Evolutionary conservation across 2,329 filamentous ascomycete species (phyloP).

Genomic region (Diaporthe australafricana): DNA sequence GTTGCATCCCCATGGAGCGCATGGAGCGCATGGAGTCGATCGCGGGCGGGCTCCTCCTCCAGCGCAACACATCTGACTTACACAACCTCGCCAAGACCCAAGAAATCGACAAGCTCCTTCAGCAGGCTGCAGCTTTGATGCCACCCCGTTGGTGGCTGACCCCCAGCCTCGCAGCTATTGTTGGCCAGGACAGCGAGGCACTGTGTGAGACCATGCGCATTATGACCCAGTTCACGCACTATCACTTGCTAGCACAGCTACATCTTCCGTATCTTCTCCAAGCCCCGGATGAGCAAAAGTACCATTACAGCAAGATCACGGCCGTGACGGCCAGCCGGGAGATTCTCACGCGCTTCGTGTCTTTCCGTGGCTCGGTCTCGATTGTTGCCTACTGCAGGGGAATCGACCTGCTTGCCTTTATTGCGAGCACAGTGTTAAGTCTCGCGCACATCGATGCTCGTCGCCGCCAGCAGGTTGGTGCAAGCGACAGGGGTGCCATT

Average conservation of each 20-base stretch:
- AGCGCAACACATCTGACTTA: constrained; percentile 48
- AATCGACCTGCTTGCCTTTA: constrained; percentile 55
- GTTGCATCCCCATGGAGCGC: constrained; percentile 45
- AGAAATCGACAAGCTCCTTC: constrained; percentile 53
- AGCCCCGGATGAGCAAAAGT: constrained; percentile 43
- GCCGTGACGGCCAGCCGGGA: constrained; percentile 56
- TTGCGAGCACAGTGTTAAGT: constrained; percentile 53
- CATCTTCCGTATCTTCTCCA: constrained; percentile 59
- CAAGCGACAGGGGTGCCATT: constrained; percentile 26
- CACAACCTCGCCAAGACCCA: constrained; percentile 45
- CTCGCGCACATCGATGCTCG: constrained; percentile 53
- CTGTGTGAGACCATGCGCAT: constrained; percentile 50
- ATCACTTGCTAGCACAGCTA: constrained; percentile 55
- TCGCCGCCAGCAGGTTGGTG: constrained; percentile 37
- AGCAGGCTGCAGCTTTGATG: constrained; percentile 50
- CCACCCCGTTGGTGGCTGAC: constrained; percentile 57
- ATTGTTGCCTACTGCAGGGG: constrained; percentile 53
- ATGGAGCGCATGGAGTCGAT: constrained; percentile 51
- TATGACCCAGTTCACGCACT: constrained; percentile 55
- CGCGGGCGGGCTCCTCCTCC: constrained; percentile 51
- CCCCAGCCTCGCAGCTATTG: constrained; percentile 39
- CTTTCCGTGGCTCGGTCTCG: constrained; percentile 48
- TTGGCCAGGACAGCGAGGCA: constrained; percentile 37
- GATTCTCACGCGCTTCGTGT: constrained; percentile 52
- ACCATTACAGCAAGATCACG: constrained; percentile 53